Conservation (phyloP, 2,329 filamentous ascomycete species). For the Colletotrichum lentis region DNA sequence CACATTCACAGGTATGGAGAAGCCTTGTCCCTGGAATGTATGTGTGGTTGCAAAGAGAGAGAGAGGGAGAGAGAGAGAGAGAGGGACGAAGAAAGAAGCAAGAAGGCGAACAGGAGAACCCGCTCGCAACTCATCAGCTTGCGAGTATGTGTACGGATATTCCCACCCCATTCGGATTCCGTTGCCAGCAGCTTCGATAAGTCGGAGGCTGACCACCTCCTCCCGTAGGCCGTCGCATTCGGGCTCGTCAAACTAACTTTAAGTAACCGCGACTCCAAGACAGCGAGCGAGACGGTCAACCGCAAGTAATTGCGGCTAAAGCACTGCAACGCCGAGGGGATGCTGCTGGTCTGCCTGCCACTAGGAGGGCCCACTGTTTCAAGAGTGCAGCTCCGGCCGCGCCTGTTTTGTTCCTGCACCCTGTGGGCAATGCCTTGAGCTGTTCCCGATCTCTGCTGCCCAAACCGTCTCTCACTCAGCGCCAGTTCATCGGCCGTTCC, state of each 20-base stretch:
- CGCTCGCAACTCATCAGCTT: constrained; percentile 9
- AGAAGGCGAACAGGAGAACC: not conserved
- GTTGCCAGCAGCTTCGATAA: constrained; percentile 17
- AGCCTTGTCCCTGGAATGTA: constrained; percentile 7
- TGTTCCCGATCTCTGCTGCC: not conserved
- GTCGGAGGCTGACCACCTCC: constrained; percentile 19
- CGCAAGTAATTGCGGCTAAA: not conserved
- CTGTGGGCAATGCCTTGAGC: not conserved
- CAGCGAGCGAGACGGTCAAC: constrained; percentile 1
- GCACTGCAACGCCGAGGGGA: constrained; percentile 6
- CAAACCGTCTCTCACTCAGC: not conserved
- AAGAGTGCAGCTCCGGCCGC: constrained; percentile 21
- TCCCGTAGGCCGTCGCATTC: constrained; percentile 3
- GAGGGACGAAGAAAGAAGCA: not conserved
- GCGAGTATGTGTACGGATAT: not conserved
- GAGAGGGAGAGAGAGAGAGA: not conserved
- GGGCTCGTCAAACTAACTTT: constrained; percentile 15
- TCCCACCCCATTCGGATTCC: constrained; percentile 1
- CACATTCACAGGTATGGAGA: constrained; percentile 25
- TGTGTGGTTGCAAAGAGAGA: no score
- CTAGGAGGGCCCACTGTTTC: constrained; percentile 20
- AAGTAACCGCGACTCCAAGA: not conserved
- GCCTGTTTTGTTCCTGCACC: constrained; percentile 10
- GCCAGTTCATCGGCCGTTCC: not conserved
- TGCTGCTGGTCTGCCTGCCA: not conserved